Percentiles rank a stretch among this genome's conserved stretches.
Evolutionary conservation across 139 green algal genomes (phyloP).

Genomic region (Zygnema circumcarinatum): DNA sequence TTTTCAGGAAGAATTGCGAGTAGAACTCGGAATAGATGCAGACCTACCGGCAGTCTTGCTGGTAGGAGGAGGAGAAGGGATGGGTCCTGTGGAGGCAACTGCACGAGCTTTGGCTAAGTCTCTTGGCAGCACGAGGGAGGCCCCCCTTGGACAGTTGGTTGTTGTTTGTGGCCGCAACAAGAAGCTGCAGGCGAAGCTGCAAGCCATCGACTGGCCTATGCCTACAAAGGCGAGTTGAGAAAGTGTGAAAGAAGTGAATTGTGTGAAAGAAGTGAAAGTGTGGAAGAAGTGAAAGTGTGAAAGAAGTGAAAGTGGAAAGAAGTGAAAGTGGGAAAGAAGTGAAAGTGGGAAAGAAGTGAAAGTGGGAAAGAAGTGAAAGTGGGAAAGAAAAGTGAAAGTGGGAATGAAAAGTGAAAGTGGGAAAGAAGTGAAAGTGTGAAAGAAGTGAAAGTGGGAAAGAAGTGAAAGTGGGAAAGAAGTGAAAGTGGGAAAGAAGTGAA

Average conservation of each 20-base stretch:
- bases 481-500: too few species aligned
- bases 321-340: too few species aligned
- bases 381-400: too few species aligned
- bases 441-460: too few species aligned
- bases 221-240: conserved; percentile 21
- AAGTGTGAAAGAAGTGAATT: conserved; percentile 7
- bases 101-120: conserved; percentile 74
- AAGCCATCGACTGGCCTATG: conserved; percentile 50
- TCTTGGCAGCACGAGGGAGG: conserved; percentile 63
- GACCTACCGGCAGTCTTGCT: conserved; percentile 60
- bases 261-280: conserved; percentile 6
- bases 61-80: conserved; percentile 90
- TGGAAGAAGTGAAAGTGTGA: too few species aligned
- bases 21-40: conserved; percentile 45
- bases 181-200: conserved; percentile 75
- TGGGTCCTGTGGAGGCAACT: conserved; percentile 91
- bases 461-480: too few species aligned
- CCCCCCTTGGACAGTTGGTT: conserved; percentile 75
- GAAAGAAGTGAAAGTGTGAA: too few species aligned
- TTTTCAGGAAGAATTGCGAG: conserved; percentile 52
- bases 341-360: too few species aligned
- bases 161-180: conserved; percentile 94
- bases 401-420: too few species aligned
- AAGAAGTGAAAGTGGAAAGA: too few species aligned
- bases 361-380: too few species aligned